Evolutionary conservation across 2,329 filamentous ascomycete species (phyloP), one percentile per base, ranked within the genome.

Genomic region (Pestalotiopsis sp.): DNA sequence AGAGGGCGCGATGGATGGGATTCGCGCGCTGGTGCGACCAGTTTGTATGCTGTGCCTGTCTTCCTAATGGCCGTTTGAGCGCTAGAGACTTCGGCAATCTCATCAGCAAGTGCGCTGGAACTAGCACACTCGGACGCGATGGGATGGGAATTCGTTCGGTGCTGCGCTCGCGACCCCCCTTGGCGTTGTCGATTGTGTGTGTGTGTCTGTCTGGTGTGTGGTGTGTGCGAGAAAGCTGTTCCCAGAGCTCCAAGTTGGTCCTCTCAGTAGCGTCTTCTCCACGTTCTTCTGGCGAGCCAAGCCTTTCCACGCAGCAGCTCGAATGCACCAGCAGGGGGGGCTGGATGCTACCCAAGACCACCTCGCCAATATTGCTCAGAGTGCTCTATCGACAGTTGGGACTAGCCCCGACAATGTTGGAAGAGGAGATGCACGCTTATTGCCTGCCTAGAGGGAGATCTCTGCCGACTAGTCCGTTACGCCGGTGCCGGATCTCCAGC

Each of bases 401-500:
- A 67, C 38, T 69, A 69, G 63, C 67, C 45, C 58, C n/a, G 67
- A 66, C 63, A 36, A 65, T 68, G 56, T 59, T 58, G 52, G 59
- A 57, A 59, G 61, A 65, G 67, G 65, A 39, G 56, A 52, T 60
- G 56, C 27, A 63, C 45, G 63, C 57, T 61, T 61, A 38, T 66
- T 62, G 63, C 57, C 65, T 60, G 64, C 49, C 68, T 69, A 61
- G 66, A 65, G 65, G 68, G 27, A 66, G 69, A 68, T 70, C 69
- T 70, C 66, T 67, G 66, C 69, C 66, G 66, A 66, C 49, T 56
- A 52, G 41, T 58, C 57, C 41, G 49, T 66, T 64, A n/a, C 67
- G 66, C 66, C 66, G 66, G 66, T 70, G 69, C 69, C 66, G 69
- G 69, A 66, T 68, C 69, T 61, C 36, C 41, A 62, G 66, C 69